These are phyloP conservation scores for Pilobolus umbonatus DNA, from an alignment of 192 early-diverging fungal species.

Conservation along the genomic window DNA sequence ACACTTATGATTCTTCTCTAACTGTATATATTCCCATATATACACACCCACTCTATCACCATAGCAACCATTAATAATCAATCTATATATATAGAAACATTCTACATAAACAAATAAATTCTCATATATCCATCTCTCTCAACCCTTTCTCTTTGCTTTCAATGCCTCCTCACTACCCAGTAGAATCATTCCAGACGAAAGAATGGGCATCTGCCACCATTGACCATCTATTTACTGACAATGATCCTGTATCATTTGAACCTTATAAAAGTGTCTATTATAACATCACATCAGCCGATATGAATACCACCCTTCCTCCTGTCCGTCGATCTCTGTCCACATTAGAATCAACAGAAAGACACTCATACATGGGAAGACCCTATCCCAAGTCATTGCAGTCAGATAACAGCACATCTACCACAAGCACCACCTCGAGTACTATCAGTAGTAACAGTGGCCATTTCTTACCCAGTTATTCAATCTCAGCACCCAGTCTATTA, in stretches of 20 bases:
- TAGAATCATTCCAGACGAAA: conserved; percentile 14
- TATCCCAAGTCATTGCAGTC: not conserved
- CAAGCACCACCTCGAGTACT: too few relatives aligned
- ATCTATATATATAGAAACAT: too few relatives aligned
- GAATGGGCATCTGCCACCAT: conserved; percentile 13
- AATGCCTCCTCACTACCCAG: conserved; percentile 6
- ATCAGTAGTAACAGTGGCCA: too few relatives aligned
- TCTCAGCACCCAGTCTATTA: not conserved
- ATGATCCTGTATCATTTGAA: conserved; percentile 16
- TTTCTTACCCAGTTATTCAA: too few relatives aligned
- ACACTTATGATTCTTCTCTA: too few relatives aligned
- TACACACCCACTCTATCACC: too few relatives aligned
- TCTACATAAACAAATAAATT: too few relatives aligned
- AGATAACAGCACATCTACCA: not conserved
- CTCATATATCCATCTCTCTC: too few relatives aligned
- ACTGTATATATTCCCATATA: too few relatives aligned
- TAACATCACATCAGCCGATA: not conserved
- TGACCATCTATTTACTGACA: conserved; percentile 15
- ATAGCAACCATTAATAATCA: too few relatives aligned
- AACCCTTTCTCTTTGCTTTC: too few relatives aligned
- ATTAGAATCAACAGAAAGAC: not conserved
- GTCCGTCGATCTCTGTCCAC: not conserved
- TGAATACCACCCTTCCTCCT: not conserved
- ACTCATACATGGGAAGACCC: too few relatives aligned
- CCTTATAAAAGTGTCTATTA: conserved; percentile 1